Evolutionary conservation across 1,284 basidiomycete species (phyloP).

Genomic region (Trichosporon sp.): DNA sequence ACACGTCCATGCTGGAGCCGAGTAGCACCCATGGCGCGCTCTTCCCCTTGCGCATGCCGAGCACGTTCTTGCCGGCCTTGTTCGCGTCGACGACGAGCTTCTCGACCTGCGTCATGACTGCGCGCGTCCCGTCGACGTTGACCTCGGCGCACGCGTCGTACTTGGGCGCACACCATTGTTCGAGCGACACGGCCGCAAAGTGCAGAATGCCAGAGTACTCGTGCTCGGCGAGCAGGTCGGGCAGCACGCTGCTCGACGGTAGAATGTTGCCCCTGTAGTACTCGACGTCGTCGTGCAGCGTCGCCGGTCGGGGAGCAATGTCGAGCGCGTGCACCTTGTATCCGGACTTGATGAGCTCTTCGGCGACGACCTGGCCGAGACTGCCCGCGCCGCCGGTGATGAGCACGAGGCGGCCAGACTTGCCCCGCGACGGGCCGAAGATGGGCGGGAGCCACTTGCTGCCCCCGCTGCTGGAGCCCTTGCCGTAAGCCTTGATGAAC

Average conservation of each 20-base stretch:
- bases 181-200: constrained; percentile 49
- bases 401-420: constrained; percentile 34
- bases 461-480: constrained; percentile 39
- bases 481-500: constrained; percentile 16
- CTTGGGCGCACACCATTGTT: constrained; percentile 49
- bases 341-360: constrained; percentile 12
- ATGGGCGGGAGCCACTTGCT: neutral
- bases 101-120: constrained; percentile 39
- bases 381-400: constrained; percentile 53
- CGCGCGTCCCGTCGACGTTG: constrained; percentile 46
- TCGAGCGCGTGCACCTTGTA: constrained; percentile 47
- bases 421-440: constrained; percentile 2
- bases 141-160: constrained; percentile 43
- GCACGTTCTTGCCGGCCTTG: constrained; percentile 12
- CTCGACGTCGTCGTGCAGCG: constrained; percentile 32
- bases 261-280: constrained; percentile 34
- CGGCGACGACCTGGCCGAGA: constrained; percentile 38
- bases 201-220: constrained; percentile 50
- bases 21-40: constrained; percentile 49
- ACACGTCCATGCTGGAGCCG: constrained; percentile 50
- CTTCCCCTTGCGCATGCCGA: constrained; percentile 17
- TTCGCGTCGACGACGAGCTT: constrained; percentile 2
- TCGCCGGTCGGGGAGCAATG: constrained; percentile 33
- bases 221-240: constrained; percentile 27
- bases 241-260: constrained; percentile 34